phyloP scores from a whole-genome alignment of 1,284 basidiomycete genomes.

The Papiliotrema fonsecae region DNA sequence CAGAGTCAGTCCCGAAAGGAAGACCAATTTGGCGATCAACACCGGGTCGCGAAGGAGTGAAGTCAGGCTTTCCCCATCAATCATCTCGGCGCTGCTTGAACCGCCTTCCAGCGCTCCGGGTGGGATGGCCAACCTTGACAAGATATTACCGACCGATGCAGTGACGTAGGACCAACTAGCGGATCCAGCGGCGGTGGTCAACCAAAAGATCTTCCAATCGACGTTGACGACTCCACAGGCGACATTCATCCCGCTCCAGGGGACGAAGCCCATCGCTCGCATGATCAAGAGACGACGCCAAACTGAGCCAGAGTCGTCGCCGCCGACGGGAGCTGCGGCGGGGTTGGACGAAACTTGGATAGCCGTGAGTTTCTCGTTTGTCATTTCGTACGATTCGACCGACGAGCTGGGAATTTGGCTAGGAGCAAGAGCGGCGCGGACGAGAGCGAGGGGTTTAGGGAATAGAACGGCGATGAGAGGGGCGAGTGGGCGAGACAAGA shows the following conservation, averaged over 20 bases:
- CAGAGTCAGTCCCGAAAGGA: constrained; percentile 44
- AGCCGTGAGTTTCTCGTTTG: constrained; percentile 43
- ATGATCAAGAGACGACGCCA: constrained; percentile 82
- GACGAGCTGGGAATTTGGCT: constrained; percentile 24
- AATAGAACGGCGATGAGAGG: constrained; percentile 73
- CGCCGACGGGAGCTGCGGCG: constrained; percentile 23
- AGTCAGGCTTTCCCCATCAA: constrained; percentile 42
- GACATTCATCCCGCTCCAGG: constrained; percentile 91
- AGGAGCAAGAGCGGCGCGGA: constrained; percentile 43
- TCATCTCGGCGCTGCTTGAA: constrained; percentile 5
- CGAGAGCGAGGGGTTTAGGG: constrained; percentile 73
- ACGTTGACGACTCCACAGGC: constrained; percentile 86
- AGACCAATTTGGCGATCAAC: constrained; percentile 46
- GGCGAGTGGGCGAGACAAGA: constrained; percentile 73
- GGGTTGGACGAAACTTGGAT: constrained; percentile 32
- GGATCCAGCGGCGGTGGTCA: constrained; percentile 75
- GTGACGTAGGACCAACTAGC: constrained; percentile 62
- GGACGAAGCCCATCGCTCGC: constrained; percentile 80
- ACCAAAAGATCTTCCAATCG: constrained; percentile 73
- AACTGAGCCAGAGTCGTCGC: constrained; percentile 48
- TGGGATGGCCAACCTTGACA: constrained; percentile 41
- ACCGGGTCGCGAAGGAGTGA: constrained; percentile 46
- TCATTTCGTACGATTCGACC: not conserved
- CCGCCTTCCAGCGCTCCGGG: constrained; percentile 6
- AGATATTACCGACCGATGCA: constrained; percentile 45